Evolutionary conservation across 768 basidiomycete species (phyloP).

Genomic region (Termitomyces sp.): DNA sequence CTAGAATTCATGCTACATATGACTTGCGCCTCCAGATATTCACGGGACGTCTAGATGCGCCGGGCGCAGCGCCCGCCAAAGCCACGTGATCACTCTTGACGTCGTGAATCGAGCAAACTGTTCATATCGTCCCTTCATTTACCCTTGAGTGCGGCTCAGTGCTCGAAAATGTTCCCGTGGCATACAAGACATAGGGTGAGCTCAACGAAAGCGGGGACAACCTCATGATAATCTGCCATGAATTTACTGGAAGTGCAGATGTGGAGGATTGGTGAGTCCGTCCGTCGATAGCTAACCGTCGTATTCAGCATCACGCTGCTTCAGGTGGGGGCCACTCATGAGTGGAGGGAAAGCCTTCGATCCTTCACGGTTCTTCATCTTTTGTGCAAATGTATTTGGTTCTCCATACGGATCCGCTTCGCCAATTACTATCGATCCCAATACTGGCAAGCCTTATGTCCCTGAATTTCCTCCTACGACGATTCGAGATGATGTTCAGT

Average conservation of each 20-base stretch:
- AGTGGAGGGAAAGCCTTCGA: conserved; percentile 93
- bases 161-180: conserved; percentile 78
- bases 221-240: conserved; percentile 97
- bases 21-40: background rate
- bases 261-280: conserved; percentile 92
- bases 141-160: conserved; percentile 74
- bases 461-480: conserved; percentile 92
- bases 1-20: background rate
- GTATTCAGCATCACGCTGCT: background rate
- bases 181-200: conserved; percentile 95
- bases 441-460: conserved; percentile 72
- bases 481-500: conserved; percentile 92
- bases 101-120: conserved; percentile 35
- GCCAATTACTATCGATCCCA: conserved; percentile 75
- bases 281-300: background rate
- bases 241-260: conserved; percentile 94
- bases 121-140: conserved; percentile 63
- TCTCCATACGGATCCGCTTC: conserved; percentile 95
- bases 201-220: conserved; percentile 77
- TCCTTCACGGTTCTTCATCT: conserved; percentile 76
- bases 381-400: conserved; percentile 41
- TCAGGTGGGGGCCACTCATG: conserved; percentile 96
- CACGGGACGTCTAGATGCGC: background rate
- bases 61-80: too few species aligned
- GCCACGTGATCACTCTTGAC: conserved; percentile 8